Evolutionary conservation across 176 grass and related monocot species (phyloP).

Genomic region (Phoenix roebelenii): DNA sequence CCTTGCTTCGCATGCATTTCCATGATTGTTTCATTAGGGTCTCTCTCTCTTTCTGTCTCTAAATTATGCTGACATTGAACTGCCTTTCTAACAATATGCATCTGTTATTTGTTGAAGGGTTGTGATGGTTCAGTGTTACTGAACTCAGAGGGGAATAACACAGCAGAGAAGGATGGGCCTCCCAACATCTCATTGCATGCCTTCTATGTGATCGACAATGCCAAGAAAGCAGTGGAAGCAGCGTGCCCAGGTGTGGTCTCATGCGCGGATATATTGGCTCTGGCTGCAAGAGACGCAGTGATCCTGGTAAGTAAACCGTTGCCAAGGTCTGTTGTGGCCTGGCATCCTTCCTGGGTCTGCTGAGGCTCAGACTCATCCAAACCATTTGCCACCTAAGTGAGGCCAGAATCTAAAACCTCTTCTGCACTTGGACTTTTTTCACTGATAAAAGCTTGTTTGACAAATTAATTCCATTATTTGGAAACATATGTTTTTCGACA

Average conservation of each 20-base stretch:
- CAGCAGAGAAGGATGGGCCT: constrained; percentile 29
- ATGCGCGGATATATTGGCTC: constrained; percentile 54
- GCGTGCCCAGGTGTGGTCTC: constrained; percentile 32
- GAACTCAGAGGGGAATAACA: constrained; percentile 18
- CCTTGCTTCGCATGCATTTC: constrained; percentile 60
- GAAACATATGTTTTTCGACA: too few species aligned
- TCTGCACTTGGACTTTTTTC: too few species aligned
- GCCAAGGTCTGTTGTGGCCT: too few species aligned
- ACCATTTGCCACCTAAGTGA: too few species aligned
- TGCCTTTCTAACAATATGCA: neutral
- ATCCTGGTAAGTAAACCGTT: constrained; percentile 20
- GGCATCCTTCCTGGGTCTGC: too few species aligned
- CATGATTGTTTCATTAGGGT: constrained; percentile 79
- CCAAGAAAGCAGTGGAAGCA: constrained; percentile 39
- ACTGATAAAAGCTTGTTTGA: too few species aligned
- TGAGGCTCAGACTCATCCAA: too few species aligned
- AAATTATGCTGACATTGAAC: neutral
- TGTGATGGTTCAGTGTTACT: constrained; percentile 65
- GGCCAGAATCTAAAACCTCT: too few species aligned
- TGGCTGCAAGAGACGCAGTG: constrained; percentile 45
- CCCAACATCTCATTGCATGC: constrained; percentile 31
- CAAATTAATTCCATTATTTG: too few species aligned
- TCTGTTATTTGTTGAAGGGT: constrained; percentile 23
- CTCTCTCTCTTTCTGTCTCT: neutral
- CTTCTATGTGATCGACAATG: constrained; percentile 43